phyloP scores from a whole-genome alignment of 768 basidiomycete species.

The Mycena sanguinolenta region DNA sequence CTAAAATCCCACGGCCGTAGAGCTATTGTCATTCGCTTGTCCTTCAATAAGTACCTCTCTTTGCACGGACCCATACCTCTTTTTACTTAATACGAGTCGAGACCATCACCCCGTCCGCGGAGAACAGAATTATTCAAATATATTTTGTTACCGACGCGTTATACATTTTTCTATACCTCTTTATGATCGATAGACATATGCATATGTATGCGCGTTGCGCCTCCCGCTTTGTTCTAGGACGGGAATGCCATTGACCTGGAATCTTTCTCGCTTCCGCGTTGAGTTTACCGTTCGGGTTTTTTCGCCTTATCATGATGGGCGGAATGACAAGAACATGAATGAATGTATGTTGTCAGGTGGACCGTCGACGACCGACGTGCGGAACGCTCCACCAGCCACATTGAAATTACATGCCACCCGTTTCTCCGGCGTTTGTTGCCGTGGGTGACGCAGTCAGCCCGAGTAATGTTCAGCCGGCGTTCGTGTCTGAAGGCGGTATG shows the following conservation, averaged over 20 bases:
- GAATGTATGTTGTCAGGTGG: neutral
- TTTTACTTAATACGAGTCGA: slow-evolving; percentile 25
- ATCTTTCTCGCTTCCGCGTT: neutral
- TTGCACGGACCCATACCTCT: slow-evolving; percentile 25
- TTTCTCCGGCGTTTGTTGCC: too few relatives aligned
- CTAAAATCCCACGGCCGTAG: slow-evolving; percentile 15
- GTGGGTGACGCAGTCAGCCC: too few relatives aligned
- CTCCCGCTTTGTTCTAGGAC: neutral
- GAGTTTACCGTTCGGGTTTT: too few relatives aligned
- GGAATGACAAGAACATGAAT: neutral
- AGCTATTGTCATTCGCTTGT: slow-evolving; percentile 37
- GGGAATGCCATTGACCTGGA: slow-evolving; percentile 11
- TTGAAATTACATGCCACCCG: too few relatives aligned
- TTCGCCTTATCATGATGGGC: too few relatives aligned
- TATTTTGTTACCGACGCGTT: slow-evolving; percentile 13
- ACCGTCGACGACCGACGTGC: too few relatives aligned
- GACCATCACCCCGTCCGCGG: neutral
- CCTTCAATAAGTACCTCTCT: slow-evolving; percentile 35
- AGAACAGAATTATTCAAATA: slow-evolving; percentile 9
- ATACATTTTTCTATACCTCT: slow-evolving; percentile 28
- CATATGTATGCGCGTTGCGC: slow-evolving; percentile 4
- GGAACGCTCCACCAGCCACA: neutral
- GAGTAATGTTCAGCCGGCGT: too few relatives aligned
- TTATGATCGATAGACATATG: slow-evolving; percentile 31
- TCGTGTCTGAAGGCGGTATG: too few relatives aligned